Evolutionary conservation across 768 basidiomycete species (phyloP).

Genomic region (Suillus alpinus): DNA sequence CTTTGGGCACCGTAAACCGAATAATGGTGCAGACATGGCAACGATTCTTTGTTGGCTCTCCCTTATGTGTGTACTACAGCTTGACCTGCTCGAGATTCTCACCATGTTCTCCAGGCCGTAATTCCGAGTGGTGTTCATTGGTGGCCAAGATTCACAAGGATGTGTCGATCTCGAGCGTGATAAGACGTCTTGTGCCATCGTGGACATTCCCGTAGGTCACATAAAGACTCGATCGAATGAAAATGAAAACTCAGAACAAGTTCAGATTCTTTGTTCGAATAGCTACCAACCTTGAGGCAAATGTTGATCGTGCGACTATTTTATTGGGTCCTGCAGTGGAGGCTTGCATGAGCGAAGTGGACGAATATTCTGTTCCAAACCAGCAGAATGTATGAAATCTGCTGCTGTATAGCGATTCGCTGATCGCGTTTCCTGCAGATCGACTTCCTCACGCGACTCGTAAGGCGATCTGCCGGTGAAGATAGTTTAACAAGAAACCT

Average conservation of each 20-base stretch:
- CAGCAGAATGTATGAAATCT: slow-evolving; percentile 25
- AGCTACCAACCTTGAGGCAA: slow-evolving; percentile 8
- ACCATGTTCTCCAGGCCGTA: slow-evolving; percentile 31
- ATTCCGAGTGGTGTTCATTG: slow-evolving; percentile 33
- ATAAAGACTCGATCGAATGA: background rate
- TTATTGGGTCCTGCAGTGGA: slow-evolving; percentile 29
- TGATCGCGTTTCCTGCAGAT: slow-evolving; percentile 15
- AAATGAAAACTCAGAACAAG: background rate
- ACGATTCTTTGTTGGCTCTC: slow-evolving; percentile 48
- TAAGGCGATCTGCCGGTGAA: slow-evolving; percentile 23
- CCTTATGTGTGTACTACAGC: slow-evolving; percentile 37
- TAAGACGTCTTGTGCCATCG: slow-evolving; percentile 30
- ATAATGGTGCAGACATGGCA: slow-evolving; percentile 42
- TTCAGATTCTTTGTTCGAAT: slow-evolving; percentile 17
- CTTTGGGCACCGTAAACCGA: slow-evolving; percentile 23
- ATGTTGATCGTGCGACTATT: slow-evolving; percentile 9
- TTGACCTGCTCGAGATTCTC: background rate
- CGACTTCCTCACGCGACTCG: slow-evolving; percentile 32
- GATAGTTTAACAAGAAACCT: slow-evolving; percentile 21
- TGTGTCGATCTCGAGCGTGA: slow-evolving; percentile 15
- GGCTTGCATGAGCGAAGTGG: slow-evolving; percentile 22
- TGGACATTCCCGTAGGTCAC: slow-evolving; percentile 29
- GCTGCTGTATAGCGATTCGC: background rate
- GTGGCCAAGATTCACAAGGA: slow-evolving; percentile 27
- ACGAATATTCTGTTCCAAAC: slow-evolving; percentile 27